Conservation (phyloP, 371 early-diverging fungal genomes). For the Polyrhizophydium stewartii region DNA sequence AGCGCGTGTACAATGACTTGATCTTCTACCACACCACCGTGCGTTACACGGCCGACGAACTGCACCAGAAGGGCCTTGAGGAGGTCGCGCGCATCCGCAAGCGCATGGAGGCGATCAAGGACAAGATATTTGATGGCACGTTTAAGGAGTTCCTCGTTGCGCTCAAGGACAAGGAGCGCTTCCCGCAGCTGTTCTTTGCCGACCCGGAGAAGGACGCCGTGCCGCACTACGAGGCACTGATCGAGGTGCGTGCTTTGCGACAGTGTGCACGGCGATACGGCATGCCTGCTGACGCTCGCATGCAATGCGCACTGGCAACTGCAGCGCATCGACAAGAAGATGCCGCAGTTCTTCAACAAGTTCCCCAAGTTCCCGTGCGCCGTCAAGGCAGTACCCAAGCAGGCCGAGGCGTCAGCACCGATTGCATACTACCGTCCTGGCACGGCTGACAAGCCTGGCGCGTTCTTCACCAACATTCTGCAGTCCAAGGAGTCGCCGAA, state of each 20-base stretch:
- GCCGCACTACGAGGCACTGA: conserved; percentile 11
- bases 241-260: neutral
- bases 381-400: conserved; percentile 21
- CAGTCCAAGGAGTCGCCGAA: conserved; percentile 24
- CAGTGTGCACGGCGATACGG: neutral
- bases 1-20: conserved; percentile 18
- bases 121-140: conserved; percentile 24
- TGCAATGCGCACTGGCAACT: no score
- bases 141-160: conserved; percentile 21
- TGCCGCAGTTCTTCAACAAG: conserved; percentile 25
- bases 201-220: conserved; percentile 14
- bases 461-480: conserved; percentile 23
- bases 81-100: conserved; percentile 24
- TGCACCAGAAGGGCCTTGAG: conserved; percentile 30
- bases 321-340: conserved; percentile 14
- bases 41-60: conserved; percentile 26
- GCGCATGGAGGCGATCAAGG: conserved; percentile 22
- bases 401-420: conserved; percentile 20
- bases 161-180: conserved; percentile 17
- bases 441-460: conserved; percentile 21
- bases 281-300: no score
- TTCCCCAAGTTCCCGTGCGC: conserved; percentile 28
- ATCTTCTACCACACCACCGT: conserved; percentile 22
- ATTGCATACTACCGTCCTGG: conserved; percentile 33
- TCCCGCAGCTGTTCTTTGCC: conserved; percentile 17